Evolutionary conservation across 345 rosid genomes (phyloP).

Genomic region (Syzygium jambos): DNA sequence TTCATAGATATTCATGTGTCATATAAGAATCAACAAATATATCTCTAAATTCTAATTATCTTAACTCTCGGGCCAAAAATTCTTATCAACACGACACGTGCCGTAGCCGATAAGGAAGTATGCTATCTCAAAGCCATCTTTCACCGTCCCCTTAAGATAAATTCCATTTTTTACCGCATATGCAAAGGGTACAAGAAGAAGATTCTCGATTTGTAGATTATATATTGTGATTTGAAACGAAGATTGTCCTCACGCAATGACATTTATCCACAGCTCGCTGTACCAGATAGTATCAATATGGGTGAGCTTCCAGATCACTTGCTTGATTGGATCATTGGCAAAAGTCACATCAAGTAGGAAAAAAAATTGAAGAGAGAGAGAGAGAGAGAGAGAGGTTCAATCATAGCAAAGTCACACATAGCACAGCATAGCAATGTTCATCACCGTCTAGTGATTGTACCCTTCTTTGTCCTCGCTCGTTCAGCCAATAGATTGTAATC

Average conservation of each 20-base stretch:
- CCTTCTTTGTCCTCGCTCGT: conserved; percentile 6
- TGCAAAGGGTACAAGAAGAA: not conserved
- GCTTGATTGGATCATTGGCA: not conserved
- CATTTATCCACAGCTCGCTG: not conserved
- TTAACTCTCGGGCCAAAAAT: not conserved
- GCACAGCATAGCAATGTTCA: not conserved
- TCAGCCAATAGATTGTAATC: not conserved
- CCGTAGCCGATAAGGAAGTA: fast-evolving
- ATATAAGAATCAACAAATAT: not conserved
- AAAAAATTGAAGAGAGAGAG: not conserved
- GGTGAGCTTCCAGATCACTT: not conserved
- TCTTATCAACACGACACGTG: fast-evolving
- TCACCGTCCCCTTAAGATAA: not conserved
- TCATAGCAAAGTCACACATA: not conserved
- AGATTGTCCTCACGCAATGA: not conserved
- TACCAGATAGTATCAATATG: not conserved
- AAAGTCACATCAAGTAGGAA: not conserved
- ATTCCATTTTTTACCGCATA: not conserved
- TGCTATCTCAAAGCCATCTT: not conserved
- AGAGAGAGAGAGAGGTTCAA: not conserved
- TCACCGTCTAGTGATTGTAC: conserved; percentile 3
- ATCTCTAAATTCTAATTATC: not conserved
- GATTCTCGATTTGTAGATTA: not conserved
- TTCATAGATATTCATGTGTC: fast-evolving
- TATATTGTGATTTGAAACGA: not conserved